Percentiles rank a stretch among this genome's conserved stretches.
These are phyloP conservation scores for Lipomyces yamanashiensis DNA, from an alignment of 805 yeast genomes.

Conservation along the genomic window DNA sequence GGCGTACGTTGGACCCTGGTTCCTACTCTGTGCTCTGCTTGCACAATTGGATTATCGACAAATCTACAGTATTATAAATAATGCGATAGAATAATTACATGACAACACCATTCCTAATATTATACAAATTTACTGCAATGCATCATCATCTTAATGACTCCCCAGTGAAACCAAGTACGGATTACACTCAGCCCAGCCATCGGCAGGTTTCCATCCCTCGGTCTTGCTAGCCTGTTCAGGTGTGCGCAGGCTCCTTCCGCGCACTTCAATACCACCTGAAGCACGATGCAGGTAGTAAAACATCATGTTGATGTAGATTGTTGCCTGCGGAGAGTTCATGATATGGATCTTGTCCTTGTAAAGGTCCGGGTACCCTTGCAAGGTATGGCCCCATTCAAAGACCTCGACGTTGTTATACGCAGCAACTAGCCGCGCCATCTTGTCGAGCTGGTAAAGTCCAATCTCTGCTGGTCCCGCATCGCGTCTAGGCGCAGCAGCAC, in stretches of 20 bases:
- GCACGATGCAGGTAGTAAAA: conserved; percentile 29
- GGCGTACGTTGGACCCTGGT: too few species aligned
- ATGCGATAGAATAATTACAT: background rate
- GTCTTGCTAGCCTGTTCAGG: conserved; percentile 10
- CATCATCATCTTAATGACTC: background rate
- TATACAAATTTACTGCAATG: background rate
- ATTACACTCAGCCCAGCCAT: conserved; percentile 27
- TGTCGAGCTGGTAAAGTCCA: conserved; percentile 16
- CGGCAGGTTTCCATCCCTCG: background rate
- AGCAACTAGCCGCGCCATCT: conserved; percentile 20
- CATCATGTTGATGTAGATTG: conserved; percentile 25
- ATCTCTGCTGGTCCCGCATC: conserved; percentile 12
- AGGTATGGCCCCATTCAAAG: conserved; percentile 27
- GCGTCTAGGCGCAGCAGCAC: conserved; percentile 16
- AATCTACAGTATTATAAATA: too few species aligned
- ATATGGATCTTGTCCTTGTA: conserved; percentile 25
- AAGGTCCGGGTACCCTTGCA: conserved; percentile 13
- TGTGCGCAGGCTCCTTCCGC: conserved; percentile 9
- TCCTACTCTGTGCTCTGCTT: too few species aligned
- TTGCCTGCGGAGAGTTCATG: conserved; percentile 11
- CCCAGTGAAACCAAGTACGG: background rate
- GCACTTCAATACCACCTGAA: conserved; percentile 26
- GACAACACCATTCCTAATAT: background rate
- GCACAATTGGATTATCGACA: too few species aligned
- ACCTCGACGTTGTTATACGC: conserved; percentile 15